phyloP scores from a whole-genome alignment of 495 filamentous ascomycete species.

The Aspergillus homomorphus region DNA sequence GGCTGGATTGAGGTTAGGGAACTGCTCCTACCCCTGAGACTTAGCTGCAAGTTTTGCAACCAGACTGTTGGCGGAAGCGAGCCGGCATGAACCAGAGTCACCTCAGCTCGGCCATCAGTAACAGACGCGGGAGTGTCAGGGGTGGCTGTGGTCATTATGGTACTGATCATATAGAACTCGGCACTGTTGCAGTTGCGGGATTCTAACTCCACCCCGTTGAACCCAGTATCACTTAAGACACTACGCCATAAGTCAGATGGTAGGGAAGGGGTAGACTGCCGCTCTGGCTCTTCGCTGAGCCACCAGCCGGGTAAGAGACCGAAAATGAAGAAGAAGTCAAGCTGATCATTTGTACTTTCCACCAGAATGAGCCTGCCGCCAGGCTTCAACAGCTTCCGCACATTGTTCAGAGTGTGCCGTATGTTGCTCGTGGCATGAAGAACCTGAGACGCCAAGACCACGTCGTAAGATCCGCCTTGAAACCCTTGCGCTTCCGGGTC shows the following conservation, averaged over 20 bases:
- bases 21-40: no score
- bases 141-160: background rate
- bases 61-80: no score
- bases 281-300: background rate
- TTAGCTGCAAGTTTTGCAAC: no score
- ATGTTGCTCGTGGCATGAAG: slow-evolving; percentile 13
- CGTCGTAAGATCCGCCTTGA: slow-evolving; percentile 8
- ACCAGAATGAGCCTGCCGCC: slow-evolving; percentile 14
- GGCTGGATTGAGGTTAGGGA: no score
- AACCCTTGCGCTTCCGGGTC: slow-evolving; percentile 11
- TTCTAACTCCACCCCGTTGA: background rate
- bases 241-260: background rate
- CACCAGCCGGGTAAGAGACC: background rate
- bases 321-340: background rate
- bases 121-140: background rate
- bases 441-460: slow-evolving; percentile 14
- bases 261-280: background rate
- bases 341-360: background rate
- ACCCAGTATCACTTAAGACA: background rate
- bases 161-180: background rate
- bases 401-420: slow-evolving; percentile 6
- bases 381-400: slow-evolving; percentile 10
- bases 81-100: background rate
- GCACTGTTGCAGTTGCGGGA: background rate
- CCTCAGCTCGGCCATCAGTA: background rate